Conservation (phyloP, 2,329 filamentous ascomycete genomes). For the Aspergillus alliaceus region DNA sequence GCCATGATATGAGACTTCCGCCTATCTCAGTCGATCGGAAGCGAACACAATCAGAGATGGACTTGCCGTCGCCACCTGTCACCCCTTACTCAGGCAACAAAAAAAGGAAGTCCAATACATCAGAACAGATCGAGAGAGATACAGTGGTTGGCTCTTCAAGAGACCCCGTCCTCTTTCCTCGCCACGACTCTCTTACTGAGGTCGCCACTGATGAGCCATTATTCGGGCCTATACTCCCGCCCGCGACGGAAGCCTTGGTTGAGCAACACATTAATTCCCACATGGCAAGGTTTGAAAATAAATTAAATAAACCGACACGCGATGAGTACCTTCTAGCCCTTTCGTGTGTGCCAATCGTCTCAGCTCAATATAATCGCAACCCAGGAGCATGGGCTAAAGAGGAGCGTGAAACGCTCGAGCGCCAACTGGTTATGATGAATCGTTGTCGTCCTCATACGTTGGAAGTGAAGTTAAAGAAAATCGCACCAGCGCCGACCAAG, state of each 20-base stretch:
- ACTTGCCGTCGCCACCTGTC: slow-evolving; percentile 47
- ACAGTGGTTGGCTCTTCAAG: slow-evolving; percentile 24
- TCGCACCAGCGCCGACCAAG: slow-evolving; percentile 41
- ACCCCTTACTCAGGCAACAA: slow-evolving; percentile 46
- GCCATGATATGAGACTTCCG: slow-evolving; percentile 37
- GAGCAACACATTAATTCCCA: slow-evolving; percentile 45
- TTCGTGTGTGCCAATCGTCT: slow-evolving; percentile 45
- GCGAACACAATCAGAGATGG: slow-evolving; percentile 43
- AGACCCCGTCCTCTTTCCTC: slow-evolving; percentile 46
- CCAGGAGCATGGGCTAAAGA: slow-evolving; percentile 45
- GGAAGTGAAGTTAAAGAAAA: slow-evolving; percentile 39
- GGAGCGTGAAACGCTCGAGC: slow-evolving; percentile 43
- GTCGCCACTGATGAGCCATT: slow-evolving; percentile 41
- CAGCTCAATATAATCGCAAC: slow-evolving; percentile 44
- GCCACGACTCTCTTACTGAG: slow-evolving; percentile 33
- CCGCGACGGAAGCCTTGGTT: slow-evolving; percentile 39
- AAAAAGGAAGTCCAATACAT: slow-evolving; percentile 34
- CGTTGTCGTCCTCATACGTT: slow-evolving; percentile 32
- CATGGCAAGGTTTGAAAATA: slow-evolving; percentile 42
- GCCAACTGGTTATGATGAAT: slow-evolving; percentile 43
- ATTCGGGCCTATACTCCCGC: slow-evolving; percentile 37
- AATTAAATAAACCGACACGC: slow-evolving; percentile 43
- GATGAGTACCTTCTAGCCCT: slow-evolving; percentile 46
- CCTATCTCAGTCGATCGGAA: slow-evolving; percentile 44
- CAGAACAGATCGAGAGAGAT: slow-evolving; percentile 36